Conservation (phyloP, 2,329 filamentous ascomycete genomes). For the Dactylellina leptospora region DNA sequence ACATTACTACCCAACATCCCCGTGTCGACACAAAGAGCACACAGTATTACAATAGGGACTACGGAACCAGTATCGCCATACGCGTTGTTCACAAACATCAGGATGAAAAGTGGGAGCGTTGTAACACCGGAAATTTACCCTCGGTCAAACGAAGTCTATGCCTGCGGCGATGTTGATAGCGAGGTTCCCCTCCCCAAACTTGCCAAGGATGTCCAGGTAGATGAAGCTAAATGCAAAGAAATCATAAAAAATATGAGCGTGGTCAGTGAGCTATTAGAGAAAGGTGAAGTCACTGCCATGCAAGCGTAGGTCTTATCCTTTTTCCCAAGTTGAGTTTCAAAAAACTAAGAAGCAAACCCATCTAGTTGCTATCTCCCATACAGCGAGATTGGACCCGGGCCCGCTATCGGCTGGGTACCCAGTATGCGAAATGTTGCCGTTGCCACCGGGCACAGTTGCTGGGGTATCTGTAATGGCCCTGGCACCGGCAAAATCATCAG, state of each 20-base stretch:
- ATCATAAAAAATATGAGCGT: conserved; percentile 79
- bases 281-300: conserved; percentile 74
- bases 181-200: conserved; percentile 77
- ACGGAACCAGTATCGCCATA: conserved; percentile 73
- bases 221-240: conserved; percentile 81
- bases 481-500: conserved; percentile 84
- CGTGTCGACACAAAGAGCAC: conserved; percentile 64
- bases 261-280: conserved; percentile 72
- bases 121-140: conserved; percentile 90
- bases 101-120: conserved; percentile 67
- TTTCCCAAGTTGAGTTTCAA: too few species aligned
- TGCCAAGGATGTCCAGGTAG: conserved; percentile 77
- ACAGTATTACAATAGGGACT: conserved; percentile 70
- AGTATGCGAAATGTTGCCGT: conserved; percentile 77
- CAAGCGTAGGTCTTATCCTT: conserved; percentile 68
- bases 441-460: conserved; percentile 92
- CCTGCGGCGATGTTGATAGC: conserved; percentile 88
- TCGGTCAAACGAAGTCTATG: conserved; percentile 88
- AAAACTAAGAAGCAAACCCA: background rate
- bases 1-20: conserved; percentile 68
- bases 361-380: conserved; percentile 82
- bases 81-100: conserved; percentile 76
- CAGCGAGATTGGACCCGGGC: conserved; percentile 68
- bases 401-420: conserved; percentile 80
- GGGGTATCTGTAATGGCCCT: conserved; percentile 96